Evolutionary conservation across 208 protist species (phyloP), one percentile per base, ranked within the genome.

Genomic region (Leishmania arabica): DNA sequence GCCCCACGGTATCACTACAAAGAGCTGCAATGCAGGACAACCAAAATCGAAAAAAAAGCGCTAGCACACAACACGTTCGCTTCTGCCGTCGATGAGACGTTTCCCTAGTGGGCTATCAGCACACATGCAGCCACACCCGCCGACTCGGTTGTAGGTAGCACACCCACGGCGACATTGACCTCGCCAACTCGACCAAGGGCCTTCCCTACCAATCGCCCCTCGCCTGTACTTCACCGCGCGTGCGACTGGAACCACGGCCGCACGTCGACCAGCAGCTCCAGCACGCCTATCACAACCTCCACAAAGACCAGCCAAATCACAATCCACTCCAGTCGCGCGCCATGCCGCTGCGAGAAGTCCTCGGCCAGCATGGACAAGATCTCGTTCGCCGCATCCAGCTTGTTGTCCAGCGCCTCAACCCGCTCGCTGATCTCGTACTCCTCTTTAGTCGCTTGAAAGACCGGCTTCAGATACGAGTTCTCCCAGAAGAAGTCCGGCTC

Each of bases 401-500:
- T 93, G 80, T 93, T 93, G 80, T 93, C 92, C 65, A 95, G 89
- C 40, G 90, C 90, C 82, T 93, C 88, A 24, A 93, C 92, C 40
- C 90, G 84, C 68, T 90, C 89, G 13, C 77, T 83, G 60, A 95
- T 90, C 54, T 90, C 90, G 80, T 92, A 95, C 76, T 86, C 89
- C 66, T 94, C 92, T 80, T 93, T 93, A 21, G 91, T 93, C 24
- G 91, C 89, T 66, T 94, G 89, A 78, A 96, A 96, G 1, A 96
- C 89, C 0, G 90, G 92, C 74, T 94, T 96, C 40, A 96, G 75
- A 72, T 93, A 93, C 15, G 92, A 86, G 84, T 93, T 93, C 77
- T 96, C 89, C 92, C 92, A 96, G 74, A 96, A 96, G 24, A 96
- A 91, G 75, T 94, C 90, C 2, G 92, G 92, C 81, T 96, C 91